Evolutionary conservation across 805 yeast species (phyloP), one percentile per base, ranked within the genome.

Genomic region (Torulaspora microellipsoides): DNA sequence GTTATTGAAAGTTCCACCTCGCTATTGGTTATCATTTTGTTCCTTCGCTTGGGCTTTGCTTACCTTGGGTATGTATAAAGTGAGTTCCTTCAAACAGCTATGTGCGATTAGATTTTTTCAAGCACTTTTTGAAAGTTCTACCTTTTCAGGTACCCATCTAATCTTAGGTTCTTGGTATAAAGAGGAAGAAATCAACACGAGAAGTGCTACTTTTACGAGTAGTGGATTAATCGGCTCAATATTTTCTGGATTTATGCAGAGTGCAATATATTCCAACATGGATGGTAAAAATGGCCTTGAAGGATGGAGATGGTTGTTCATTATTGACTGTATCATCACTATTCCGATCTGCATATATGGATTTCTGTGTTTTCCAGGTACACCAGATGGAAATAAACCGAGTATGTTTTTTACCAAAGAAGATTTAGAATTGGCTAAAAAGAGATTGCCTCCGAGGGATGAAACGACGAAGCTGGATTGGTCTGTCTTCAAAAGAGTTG

Each of bases 241-340:
- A 13, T 73, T 75, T 49, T 69, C 76, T 10, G 70, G 75, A 1
- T 67, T 71, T n/a, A 67, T 76, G 71, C 80, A 76, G 54, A 68
- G 73, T 25, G 75, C 78, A 3, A 74, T 75, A 29, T 71, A 68
- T 52, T 55, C 54, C 14, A 68, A 68, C 48, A 65, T 75, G 72
- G 60, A 71, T 49, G 71, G 73, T 45, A 58, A 53, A 36, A 58
- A 59, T 15, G 79, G 80, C 0, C 56, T 77, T 4, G 66, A 70
- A 4, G 82, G 83, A 4, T 78, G 81, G 81, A 67, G 78, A 59
- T 78, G 82, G 82, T 60, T 77, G n/a, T 78, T 76, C 56, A 73
- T 78, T 34, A 72, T 78, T 47, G 82, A 78, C 58, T 77, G 76
- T 51, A 47, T 75, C 13, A 67, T 77, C 41, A 76, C 82, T 2